Evolutionary conservation across 2,329 filamentous ascomycete species (phyloP), one percentile per base, ranked within the genome.

Genomic region (Cytospora chrysosperma): DNA sequence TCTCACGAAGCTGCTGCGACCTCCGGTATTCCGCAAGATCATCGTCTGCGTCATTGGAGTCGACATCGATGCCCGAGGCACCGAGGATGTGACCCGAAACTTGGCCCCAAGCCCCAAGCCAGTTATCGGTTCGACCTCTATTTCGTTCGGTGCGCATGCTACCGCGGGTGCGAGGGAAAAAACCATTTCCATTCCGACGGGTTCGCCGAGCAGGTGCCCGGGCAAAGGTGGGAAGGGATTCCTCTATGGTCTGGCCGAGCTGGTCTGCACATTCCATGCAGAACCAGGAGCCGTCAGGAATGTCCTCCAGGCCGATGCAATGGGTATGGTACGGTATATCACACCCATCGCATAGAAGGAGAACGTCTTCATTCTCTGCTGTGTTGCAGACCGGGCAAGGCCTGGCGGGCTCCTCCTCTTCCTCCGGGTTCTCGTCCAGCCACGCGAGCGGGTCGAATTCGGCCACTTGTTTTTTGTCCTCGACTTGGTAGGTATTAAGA

Each of bases 291-390:
- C 90, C 91, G 32, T 83, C 78, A 26, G 93, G 93, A 62, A 96
- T 86, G 59, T 82, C 79, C 65, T 93, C 88, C 56, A 97, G 83
- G 37, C 91, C 93, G 66, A 96, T 86, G 75, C 95, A 99, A 75
- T 96, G 91, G 55, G 93, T 93, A 75, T 99, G 95, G 71, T 94
- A 97, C 51, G 91, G 86, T 37, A 89, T 88, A 79, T 96, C 90
- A 79, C 95, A 99, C 72, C 88, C 89, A 75, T 97, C 93, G 78
- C 95, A 99, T 65, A 96, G 86, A 68, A 98, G 87, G 59, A 97
- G 84, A 21, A 93, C 83, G 68, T 96, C 90, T 75, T 95, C 90
- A 70, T 94, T 87, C 68, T 95, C 92, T 69, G 88, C 82, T 57
- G 87, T 85, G 67, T 90, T 89, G 79, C 95, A 99, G 57, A 97